phyloP scores from a whole-genome alignment of 495 filamentous ascomycete species.

The Talaromyces trachyspermus region DNA sequence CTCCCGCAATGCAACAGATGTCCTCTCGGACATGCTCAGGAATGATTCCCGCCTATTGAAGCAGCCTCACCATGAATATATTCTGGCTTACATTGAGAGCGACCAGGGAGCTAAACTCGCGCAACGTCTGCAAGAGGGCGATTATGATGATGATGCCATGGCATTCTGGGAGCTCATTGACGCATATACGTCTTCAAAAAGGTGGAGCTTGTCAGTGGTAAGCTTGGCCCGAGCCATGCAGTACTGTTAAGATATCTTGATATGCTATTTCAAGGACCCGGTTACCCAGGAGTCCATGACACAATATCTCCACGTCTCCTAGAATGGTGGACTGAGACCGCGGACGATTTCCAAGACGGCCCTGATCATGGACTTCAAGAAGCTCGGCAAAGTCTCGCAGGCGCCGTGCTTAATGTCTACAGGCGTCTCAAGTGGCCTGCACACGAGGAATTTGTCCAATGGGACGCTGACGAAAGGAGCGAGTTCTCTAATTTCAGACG shows the following conservation, averaged over 20 bases:
- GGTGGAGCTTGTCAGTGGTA: conserved; percentile 25
- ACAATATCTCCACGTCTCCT: conserved; percentile 65
- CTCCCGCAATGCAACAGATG: conserved; percentile 24
- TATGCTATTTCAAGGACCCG: conserved; percentile 60
- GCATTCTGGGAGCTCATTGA: conserved; percentile 63
- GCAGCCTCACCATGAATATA: conserved; percentile 13
- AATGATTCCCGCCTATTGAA: conserved; percentile 18
- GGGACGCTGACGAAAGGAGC: conserved; percentile 63
- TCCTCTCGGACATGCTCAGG: conserved; percentile 25
- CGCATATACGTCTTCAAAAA: conserved; percentile 46
- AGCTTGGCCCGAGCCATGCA: conserved; percentile 24
- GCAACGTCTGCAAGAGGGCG: conserved; percentile 45
- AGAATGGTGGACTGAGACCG: conserved; percentile 71
- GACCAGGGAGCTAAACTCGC: conserved; percentile 30
- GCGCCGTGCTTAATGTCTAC: conserved; percentile 30
- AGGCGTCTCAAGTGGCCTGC: conserved; percentile 32
- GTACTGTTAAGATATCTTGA: conserved; percentile 43
- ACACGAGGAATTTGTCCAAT: conserved; percentile 32
- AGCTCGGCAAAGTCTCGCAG: conserved; percentile 30
- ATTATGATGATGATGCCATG: conserved; percentile 57
- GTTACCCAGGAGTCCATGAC: conserved; percentile 71
- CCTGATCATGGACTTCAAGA: conserved; percentile 18
- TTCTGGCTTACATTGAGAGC: conserved; percentile 28
- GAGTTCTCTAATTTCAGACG: conserved; percentile 72
- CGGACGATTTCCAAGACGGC: conserved; percentile 30